Base-by-base conservation (phyloP, 768 basidiomycete species). In the Steccherinum ochraceum region DNA sequence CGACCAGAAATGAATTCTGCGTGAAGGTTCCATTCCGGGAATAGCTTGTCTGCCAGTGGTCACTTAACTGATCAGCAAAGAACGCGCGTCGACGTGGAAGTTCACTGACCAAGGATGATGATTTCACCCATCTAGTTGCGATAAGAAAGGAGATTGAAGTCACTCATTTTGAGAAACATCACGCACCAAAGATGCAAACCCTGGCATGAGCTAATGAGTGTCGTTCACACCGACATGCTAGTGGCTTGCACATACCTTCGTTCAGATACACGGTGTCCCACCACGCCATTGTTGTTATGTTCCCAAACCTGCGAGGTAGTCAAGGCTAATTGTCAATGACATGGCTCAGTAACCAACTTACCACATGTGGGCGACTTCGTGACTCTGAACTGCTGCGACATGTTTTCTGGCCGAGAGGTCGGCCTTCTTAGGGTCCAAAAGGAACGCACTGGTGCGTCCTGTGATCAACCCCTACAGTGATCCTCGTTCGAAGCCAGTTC, bases 211-310 rank as follows among this genome's bases (percentile, higher is more conserved):
- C 16, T 16, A 35, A 35, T 35, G 30, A 35, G 7, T n/a, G n/a
- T n/a, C 30, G 30, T 35, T 16, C 16, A 35, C 30, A 35, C n/a
- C n/a, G n/a, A n/a, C n/a, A n/a, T n/a, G n/a, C n/a, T n/a, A n/a
- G n/a, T n/a, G n/a, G n/a, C n/a, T n/a, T n/a, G n/a, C n/a, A n/a
- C 24, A 27, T 50, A 79, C 81, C 84, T 78, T 89, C 87, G 55
- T 88, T 89, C 51, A 89, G 69, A 66, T 88, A 89, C 45, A 91
- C 73, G 64, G 88, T 84, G 54, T 88, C 81, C 89, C 89, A 93
- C 89, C 90, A 92, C 60, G 81, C 80, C 92, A 94, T 93, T 0
- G 92, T 95, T 4, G 89, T 86, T 59, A 96, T 87, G 63, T 95
- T 85, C 20, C 93, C 93, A 58, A 93, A 94, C 30, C 30, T 35